Evolutionary conservation across 495 filamentous ascomycete species (phyloP), one percentile per base, ranked within the genome.

Genomic region (Penicillium psychrofluorescens): DNA sequence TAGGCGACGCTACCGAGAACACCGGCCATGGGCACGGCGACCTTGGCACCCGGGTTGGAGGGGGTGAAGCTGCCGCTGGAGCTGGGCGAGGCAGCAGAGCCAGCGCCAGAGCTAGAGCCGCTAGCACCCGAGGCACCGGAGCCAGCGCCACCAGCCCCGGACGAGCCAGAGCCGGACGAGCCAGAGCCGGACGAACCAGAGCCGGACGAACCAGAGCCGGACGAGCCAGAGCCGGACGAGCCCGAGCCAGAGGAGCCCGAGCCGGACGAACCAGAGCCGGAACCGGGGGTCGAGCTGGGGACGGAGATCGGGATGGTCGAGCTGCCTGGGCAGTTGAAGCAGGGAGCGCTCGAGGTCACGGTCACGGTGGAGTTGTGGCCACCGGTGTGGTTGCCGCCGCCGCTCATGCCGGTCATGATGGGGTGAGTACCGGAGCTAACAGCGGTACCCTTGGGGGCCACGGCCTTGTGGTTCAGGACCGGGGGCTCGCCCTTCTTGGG

Each of bases 1-100:
- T 60, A 60, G 45, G 45, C 56, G 41, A 64, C 33, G 39, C 57
- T 48, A 32, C 58, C 63, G n/a, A 64, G 35, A 48, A 55, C 56
- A 40, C 50, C 62, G 41, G 35, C 51, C 51, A 47, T 39, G 31
- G 63, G 58, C 31, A 61, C 39, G 15, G 54, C 36, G 35, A 65
- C 36, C 51, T 56, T 68, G 12, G 54, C 43, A n/a, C 63, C 63
- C 6, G 57, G 57, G 57, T 46, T 64, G 46, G 61, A 48, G 41
- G 56, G 48, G 13, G 16, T 32, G 45, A 55, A 58, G 32, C 51
- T 53, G 27, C 52, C 2, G 22, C 22, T 54, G 13, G 55, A 29
- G 49, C 52, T 55, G 43, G 61, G 61, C 12, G 33, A 29, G 36
- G 53, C 45, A 42, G 2, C 31, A 5, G 57, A 45, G 40, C 41